Base-by-base conservation (phyloP, 1,284 basidiomycete species). In the Phylloporus sp. region DNA sequence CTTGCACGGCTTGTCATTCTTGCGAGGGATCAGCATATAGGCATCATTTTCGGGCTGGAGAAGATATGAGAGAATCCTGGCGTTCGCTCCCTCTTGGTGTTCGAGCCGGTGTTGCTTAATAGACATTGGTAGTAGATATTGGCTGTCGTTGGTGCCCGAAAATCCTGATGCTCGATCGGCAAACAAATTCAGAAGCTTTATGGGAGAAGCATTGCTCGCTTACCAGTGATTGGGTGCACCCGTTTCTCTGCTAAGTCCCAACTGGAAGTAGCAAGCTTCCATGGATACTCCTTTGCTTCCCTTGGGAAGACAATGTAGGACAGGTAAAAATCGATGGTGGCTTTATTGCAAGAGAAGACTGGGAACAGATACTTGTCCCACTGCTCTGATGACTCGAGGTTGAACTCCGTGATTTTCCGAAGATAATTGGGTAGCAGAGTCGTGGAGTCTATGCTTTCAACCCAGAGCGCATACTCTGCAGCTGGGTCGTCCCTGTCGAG, bases 281-380 rank as follows among this genome's bases (percentile, higher is more conserved):
- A 67, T 0, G 78, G 80, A 64, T 86, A 88, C 52, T 85, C 81
- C 62, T 84, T 84, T 0, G 83, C 84, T 58, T 66, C 68, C 3
- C 20, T 66, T 3, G 68, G 68, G 20, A 69, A 69, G 19, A 70
- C 68, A 0, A 70, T 60, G 15, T 32, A 75, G 0, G 82, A 79
- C 20, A 88, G 76, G 71, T 80, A 88, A 71, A 88, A 88, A 66
- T 88, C 77, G 43, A 87, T 72, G 5, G 80, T 78, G 0, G 77
- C 78, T 49, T 81, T 77, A 65, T 85, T 86, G 17, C 66, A 66
- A 5, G 68, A 68, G 67, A 86, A 84, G 0, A 71, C 58, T 5
- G 82, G 82, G 47, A 80, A 65, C 10, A 86, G 59, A 17, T 70
- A 12, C 0, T 64, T 49, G 7, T 70, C 49, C 59, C 78, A 76